These are phyloP conservation scores for Lodderomyces margitis DNA, from an alignment of 1,139 yeast species.

Conservation along the genomic window DNA sequence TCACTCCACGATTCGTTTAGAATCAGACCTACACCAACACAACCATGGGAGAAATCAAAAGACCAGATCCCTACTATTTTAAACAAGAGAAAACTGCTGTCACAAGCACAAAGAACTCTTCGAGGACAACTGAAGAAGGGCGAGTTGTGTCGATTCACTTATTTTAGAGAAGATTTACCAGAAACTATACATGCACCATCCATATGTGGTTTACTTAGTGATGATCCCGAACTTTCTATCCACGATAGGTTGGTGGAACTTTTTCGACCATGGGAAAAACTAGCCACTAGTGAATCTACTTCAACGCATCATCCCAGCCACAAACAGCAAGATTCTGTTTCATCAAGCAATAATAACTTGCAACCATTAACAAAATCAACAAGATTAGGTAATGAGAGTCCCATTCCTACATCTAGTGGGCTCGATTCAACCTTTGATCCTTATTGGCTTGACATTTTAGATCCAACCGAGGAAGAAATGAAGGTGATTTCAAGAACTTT, in stretches of 20 bases:
- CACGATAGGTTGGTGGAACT: conserved; percentile 20
- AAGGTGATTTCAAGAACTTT: conserved; percentile 86
- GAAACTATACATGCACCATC: conserved; percentile 89
- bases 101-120: conserved; percentile 9
- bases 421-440: conserved; percentile 35
- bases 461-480: conserved; percentile 97
- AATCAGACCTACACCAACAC: conserved; percentile 69
- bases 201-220: conserved; percentile 68
- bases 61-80: conserved; percentile 33
- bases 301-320: conserved; percentile 5
- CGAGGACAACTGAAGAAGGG: conserved; percentile 21
- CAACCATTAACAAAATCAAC: conserved; percentile 6
- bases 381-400: conserved; percentile 18
- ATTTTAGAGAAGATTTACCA: conserved; percentile 85
- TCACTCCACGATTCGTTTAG: conserved; percentile 46
- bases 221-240: conserved; percentile 11
- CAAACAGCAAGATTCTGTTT: conserved; percentile 4
- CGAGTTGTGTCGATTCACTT: conserved; percentile 66
- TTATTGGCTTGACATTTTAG: conserved; percentile 88
- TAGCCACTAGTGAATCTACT: conserved; percentile 14
- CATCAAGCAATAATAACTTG: conserved; percentile 4
- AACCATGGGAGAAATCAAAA: conserved; percentile 67
- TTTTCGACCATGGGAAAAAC: conserved; percentile 28
- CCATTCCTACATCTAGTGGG: conserved; percentile 17
- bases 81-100: conserved; percentile 13